Evolutionary conservation across 768 basidiomycete genomes (phyloP), one percentile per base, ranked within the genome.

Genomic region (Peribolospora kevripleyi): DNA sequence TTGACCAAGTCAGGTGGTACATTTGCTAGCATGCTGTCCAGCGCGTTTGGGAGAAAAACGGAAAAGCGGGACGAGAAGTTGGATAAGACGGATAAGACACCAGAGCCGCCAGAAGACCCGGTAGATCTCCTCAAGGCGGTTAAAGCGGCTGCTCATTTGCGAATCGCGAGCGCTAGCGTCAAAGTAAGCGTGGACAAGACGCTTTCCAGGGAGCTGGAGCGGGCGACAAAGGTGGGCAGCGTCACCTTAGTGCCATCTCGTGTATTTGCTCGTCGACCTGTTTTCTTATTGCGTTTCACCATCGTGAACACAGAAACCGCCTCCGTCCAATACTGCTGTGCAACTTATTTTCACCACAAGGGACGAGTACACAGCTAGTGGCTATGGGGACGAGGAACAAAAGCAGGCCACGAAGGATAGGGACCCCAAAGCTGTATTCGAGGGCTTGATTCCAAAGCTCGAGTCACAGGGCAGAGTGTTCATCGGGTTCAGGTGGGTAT

Each of bases 301-400:
- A 25, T 25, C 25, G 25, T 25, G 25, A 25, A 25, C 25, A 25
- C 25, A 25, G 75, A 98, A 98, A 72, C 80, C 83, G 54, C 82
- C 85, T 0, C 91, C 91, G 0, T 69, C 68, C 4, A 75, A 71
- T 52, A 75, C 88, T 64, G 78, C 73, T 54, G 82, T 83, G 54
- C 77, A 82, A 60, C 72, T 98, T 9, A 85, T 98, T 46, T 97
- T 84, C 57, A 66, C 69, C 0, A 52, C 60, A 4, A 59, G 60
- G 45, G 64, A 65, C 48, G 63, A 64, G 56, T 60, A 52, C 39
- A 47, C 55, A 11, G 57, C 57, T 13, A 25, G 25, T 25, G 65
- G 57, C 9, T 65, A 64, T 37, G 62, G 62, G 6, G 58, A 43
- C 6, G 60, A 59, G 6, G 60, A 59, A 41, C 45, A n/a, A 8